Base-by-base conservation (phyloP, 306 rosid genomes). In the Cucurbita pepo region DNA sequence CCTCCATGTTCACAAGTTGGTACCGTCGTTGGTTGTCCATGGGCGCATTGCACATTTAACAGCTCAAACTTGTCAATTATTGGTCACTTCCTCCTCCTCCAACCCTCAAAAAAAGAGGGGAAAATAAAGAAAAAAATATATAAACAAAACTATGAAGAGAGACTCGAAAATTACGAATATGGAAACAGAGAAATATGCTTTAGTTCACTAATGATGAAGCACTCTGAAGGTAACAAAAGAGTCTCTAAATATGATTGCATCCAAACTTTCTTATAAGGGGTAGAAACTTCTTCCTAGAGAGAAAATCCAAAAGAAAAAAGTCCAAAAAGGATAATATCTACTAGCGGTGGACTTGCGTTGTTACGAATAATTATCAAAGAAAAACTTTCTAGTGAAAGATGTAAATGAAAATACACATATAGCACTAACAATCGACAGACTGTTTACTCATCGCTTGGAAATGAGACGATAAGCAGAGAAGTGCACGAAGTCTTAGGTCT, bases 21-120 rank as follows among this genome's bases (percentile, higher is more conserved):
- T 75, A 80, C 91, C 34, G 91, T 85, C 43, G 99, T 94, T 13
- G 99, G 97, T 75, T 96, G 82, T 69, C 99, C 97, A 83, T 94
- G 99, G 78, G 97, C 99, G 70, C 99, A 89, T 96, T 91, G 86
- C 82, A 77, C 53, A 14, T 72, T 65, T 54, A 45, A 66, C 54
- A 45, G 44, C 2, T 65, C 38, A 19, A 14, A 61, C 54, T 56
- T 21, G 77, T 76, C 79, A 21, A 21, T 62, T 66, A 34, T 22
- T 22, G 66, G 51, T 63, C 14, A 10, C 21, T 22, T 56, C 16
- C 13, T 44, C 38, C 57, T 53, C 79, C 56, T 25, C 25, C 8
- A 55, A 11, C 66, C 59, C 6, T 62, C 21, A 22, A 21, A 21
- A 21, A 21, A 21, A 21, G 22, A 21, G 22, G 22, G 22, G 22